Base-by-base conservation (phyloP, 176 grass and related monocot species). In the Themeda triandra region DNA sequence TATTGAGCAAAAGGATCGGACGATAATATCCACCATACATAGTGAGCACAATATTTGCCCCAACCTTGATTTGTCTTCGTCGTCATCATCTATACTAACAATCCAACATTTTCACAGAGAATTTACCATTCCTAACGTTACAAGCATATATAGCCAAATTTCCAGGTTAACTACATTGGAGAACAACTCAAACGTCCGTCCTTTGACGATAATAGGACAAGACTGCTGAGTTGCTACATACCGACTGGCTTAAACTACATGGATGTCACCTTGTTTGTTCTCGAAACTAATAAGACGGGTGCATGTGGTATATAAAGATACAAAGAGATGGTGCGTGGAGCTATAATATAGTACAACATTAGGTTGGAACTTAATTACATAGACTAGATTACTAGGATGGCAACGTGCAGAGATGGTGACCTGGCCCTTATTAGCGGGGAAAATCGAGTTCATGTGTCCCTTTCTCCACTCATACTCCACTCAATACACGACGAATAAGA, bases 391-490 rank as follows among this genome's bases (percentile, higher is more conserved):
- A 54, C 7, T 8, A 21, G 8, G 69, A 31, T 45, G 53, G 56
- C 74, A 53, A 37, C 48, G 41, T 35, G 35, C 14, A 23, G 9
- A 78, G 64, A 45, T 62, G 63, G 63, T 32, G 36, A 77, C 36
- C 8, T 62, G 23, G 66, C 5, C 39, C 28, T 46, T 42, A 40
- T 62, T 56, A 53, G 41, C 46, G 29, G 71, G 6, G 27, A 25
- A 44, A 45, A 12, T 62, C 0, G 33, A 63, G 27, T 48, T 19
- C 30, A 11, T 3, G 29, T 74, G 84, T 66, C 51, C 51, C 66
- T 64, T 72, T 41, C 66, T 72, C 19, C 19, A 23, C n/a, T 40
- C 84, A 29, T 77, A 64, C 6, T 86, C 63, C 76, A 80, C 14
- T 53, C 14, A 19, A 19, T 27, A 17, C 14, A 13, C 29, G n/a